phyloP scores from a whole-genome alignment of 1,139 yeast species.

The Hyphopichia buzzinii region DNA sequence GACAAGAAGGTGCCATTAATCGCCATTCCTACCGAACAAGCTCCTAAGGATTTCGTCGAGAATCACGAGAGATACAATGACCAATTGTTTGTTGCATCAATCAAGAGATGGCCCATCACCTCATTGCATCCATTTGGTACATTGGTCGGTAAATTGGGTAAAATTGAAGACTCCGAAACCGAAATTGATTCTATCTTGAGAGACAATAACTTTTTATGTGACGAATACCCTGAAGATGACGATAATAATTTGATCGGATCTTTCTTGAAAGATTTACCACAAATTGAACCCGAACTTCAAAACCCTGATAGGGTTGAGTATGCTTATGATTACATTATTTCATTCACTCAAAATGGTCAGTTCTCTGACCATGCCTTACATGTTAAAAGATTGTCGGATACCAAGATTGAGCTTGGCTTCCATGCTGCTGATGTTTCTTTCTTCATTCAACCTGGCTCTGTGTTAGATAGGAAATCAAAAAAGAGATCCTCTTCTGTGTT shows the following conservation, averaged over 20 bases:
- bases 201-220: conserved; percentile 88
- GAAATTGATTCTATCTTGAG: conserved; percentile 89
- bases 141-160: conserved; percentile 81
- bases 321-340: conserved; percentile 60
- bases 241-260: conserved; percentile 21
- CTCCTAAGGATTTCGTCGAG: conserved; percentile 92
- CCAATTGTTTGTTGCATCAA: conserved; percentile 87
- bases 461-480: conserved; percentile 84
- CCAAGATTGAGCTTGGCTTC: conserved; percentile 69
- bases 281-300: conserved; percentile 32
- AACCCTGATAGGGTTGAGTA: conserved; percentile 54
- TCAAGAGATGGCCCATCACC: conserved; percentile 98
- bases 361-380: conserved; percentile 80
- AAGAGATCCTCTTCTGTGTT: conserved; percentile 89
- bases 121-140: conserved; percentile 98
- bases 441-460: conserved; percentile 67
- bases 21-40: conserved; percentile 98
- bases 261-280: conserved; percentile 34
- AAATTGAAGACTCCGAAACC: conserved; percentile 70
- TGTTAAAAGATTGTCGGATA: conserved; percentile 56
- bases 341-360: conserved; percentile 60
- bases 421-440: conserved; percentile 81
- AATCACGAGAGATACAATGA: conserved; percentile 82
- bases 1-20: conserved; percentile 96
- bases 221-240: conserved; percentile 62